Percentiles rank a stretch among this genome's conserved stretches.
Conservation (phyloP, 106 monocot genomes). For the Narthecium ossifragum region DNA sequence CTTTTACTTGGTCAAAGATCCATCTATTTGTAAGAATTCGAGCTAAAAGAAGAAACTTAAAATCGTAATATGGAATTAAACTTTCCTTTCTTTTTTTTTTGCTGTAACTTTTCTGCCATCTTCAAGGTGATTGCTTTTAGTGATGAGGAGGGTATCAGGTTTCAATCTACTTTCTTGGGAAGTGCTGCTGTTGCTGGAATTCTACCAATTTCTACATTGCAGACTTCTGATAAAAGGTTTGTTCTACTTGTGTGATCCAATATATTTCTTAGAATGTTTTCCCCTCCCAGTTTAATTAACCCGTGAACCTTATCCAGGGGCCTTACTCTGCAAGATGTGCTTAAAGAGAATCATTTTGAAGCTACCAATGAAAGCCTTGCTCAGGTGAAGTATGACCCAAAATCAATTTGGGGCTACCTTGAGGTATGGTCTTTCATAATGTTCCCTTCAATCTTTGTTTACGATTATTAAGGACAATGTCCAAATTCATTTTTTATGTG, state of each 20-base stretch:
- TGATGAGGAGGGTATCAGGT: constrained; percentile 96
- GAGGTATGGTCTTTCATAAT: constrained; percentile 66
- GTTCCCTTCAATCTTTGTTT: too few species aligned
- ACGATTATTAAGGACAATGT: too few species aligned
- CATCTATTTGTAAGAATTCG: too few species aligned
- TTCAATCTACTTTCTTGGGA: constrained; percentile 92
- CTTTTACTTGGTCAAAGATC: too few species aligned
- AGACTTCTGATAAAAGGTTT: constrained; percentile 77
- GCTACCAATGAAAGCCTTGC: constrained; percentile 50
- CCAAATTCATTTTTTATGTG: too few species aligned
- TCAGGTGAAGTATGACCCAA: constrained; percentile 58
- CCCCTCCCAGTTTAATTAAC: constrained; percentile 2
- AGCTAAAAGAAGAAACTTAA: too few species aligned
- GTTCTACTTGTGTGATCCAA: not conserved
- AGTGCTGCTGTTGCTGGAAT: constrained; percentile 93
- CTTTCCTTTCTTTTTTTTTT: too few species aligned
- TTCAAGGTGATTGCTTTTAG: constrained; percentile 93
- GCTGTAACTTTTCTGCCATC: not conserved
- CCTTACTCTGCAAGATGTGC: constrained; percentile 61
- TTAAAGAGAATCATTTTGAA: constrained; percentile 51
- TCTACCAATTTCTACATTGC: constrained; percentile 46
- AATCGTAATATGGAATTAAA: too few species aligned
- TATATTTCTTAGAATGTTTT: not conserved
- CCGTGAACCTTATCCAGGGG: constrained; percentile 50
- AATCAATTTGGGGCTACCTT: constrained; percentile 71